Conservation (phyloP, 73 alveolate genomes). For the Paramecium tetraurelia region DNA sequence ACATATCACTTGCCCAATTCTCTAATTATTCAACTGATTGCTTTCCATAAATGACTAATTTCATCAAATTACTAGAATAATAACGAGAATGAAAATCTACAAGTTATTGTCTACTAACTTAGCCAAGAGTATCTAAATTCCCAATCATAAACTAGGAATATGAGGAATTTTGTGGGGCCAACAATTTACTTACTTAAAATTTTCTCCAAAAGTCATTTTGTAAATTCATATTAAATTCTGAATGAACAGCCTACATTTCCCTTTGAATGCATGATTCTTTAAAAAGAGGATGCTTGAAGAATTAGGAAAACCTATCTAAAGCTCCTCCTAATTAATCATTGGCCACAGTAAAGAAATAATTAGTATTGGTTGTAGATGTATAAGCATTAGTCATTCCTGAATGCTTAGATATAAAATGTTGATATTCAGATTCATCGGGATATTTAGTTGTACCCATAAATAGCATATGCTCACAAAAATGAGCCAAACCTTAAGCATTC, state of each 20-base stretch:
- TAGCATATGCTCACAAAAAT: slow-evolving; percentile 95
- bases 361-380: slow-evolving; percentile 74
- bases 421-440: slow-evolving; percentile 78
- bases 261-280: slow-evolving; percentile 69
- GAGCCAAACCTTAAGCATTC: slow-evolving; percentile 86
- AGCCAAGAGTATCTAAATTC: slow-evolving; percentile 61
- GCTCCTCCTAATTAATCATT: slow-evolving; percentile 82
- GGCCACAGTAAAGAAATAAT: slow-evolving; percentile 71
- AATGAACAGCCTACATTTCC: slow-evolving; percentile 87
- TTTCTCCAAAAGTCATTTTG: slow-evolving; percentile 77
- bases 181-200: slow-evolving; percentile 7
- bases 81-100: slow-evolving; percentile 79
- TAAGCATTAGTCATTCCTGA: slow-evolving; percentile 93
- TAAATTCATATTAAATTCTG: slow-evolving; percentile 73
- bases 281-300: slow-evolving; percentile 77
- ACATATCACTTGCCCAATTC: neutral
- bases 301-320: slow-evolving; percentile 79
- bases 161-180: neutral
- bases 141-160: slow-evolving; percentile 59
- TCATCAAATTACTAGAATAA: slow-evolving; percentile 78
- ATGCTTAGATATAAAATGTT: slow-evolving; percentile 70
- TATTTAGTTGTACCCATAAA: slow-evolving; percentile 96
- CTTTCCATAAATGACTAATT: slow-evolving; percentile 75
- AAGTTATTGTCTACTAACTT: slow-evolving; percentile 79
- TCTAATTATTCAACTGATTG: slow-evolving; percentile 62